These are phyloP conservation scores for Herpetospermum pedunculosum DNA, from an alignment of 306 rosid genomes.

Conservation along the genomic window DNA sequence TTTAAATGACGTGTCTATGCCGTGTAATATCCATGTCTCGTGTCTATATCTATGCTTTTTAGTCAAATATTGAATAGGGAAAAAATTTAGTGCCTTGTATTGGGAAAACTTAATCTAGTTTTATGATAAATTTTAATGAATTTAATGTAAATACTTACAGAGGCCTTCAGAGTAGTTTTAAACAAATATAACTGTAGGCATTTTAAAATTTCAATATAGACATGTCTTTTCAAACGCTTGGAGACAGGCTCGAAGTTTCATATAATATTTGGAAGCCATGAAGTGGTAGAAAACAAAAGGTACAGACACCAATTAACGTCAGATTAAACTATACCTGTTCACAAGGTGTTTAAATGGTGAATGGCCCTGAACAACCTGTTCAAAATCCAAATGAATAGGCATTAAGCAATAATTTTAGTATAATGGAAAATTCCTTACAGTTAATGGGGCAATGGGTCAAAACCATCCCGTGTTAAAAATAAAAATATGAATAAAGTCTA, in stretches of 20 bases:
- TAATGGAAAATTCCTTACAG: not conserved
- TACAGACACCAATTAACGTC: not conserved
- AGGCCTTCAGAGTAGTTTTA: not conserved
- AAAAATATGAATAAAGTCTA: not conserved
- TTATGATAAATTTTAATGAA: not conserved
- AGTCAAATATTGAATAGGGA: too few relatives aligned
- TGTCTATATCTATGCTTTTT: too few relatives aligned
- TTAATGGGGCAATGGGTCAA: not conserved
- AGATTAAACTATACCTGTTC: constrained; percentile 39
- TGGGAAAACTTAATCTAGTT: not conserved
- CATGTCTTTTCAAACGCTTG: too few relatives aligned
- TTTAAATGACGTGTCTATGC: too few relatives aligned
- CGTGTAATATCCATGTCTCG: too few relatives aligned
- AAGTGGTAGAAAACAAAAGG: not conserved
- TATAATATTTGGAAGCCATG: too few relatives aligned
- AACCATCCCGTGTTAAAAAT: not conserved
- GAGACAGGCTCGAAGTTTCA: too few relatives aligned
- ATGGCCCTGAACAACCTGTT: constrained; percentile 89
- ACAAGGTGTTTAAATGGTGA: constrained; percentile 72
- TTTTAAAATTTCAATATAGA: too few relatives aligned
- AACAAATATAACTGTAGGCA: not conserved
- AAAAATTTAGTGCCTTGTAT: not conserved
- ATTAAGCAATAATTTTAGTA: not conserved
- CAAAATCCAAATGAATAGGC: not conserved
- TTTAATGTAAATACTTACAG: not conserved